These are phyloP conservation scores for Nakaseomyces bracarensis DNA, from an alignment of 1,139 yeast species.

Conservation along the genomic window DNA sequence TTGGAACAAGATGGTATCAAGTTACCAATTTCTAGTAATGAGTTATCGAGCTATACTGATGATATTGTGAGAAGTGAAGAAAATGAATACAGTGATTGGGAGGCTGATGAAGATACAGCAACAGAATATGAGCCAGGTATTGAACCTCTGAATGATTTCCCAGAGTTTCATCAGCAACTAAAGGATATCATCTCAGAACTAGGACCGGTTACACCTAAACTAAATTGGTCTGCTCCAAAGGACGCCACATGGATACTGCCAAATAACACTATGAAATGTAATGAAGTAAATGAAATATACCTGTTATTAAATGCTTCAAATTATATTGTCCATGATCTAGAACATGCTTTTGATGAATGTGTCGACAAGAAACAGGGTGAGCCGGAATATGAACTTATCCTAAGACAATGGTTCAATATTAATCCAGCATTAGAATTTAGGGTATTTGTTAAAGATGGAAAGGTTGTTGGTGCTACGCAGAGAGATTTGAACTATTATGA, in stretches of 20 bases:
- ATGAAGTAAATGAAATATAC: slow-evolving; percentile 63
- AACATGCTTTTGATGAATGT: slow-evolving; percentile 52
- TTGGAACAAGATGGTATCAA: slow-evolving; percentile 68
- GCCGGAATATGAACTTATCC: slow-evolving; percentile 49
- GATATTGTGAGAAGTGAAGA: slow-evolving; percentile 42
- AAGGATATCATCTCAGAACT: slow-evolving; percentile 37
- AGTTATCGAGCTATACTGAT: slow-evolving; percentile 32
- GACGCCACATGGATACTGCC: slow-evolving; percentile 91
- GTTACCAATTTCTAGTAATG: slow-evolving; percentile 42
- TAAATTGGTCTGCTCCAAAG: slow-evolving; percentile 95
- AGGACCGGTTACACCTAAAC: slow-evolving; percentile 72
- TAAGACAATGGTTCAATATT: slow-evolving; percentile 68
- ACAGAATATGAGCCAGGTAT: slow-evolving; percentile 20
- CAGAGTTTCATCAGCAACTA: slow-evolving; percentile 50
- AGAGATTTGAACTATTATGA: slow-evolving; percentile 78
- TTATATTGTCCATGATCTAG: slow-evolving; percentile 76
- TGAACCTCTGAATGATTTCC: slow-evolving; percentile 46
- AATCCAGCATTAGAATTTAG: slow-evolving; percentile 91
- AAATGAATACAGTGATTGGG: slow-evolving; percentile 69
- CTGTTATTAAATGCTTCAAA: slow-evolving; percentile 77
- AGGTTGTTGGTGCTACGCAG: slow-evolving; percentile 68
- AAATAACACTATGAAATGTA: slow-evolving; percentile 66
- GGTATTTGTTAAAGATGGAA: slow-evolving; percentile 59
- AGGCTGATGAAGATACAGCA: slow-evolving; percentile 39
- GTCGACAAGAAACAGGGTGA: slow-evolving; percentile 16